Evolutionary conservation across 1,284 basidiomycete species (phyloP).

Genomic region (Waitea zeae): DNA sequence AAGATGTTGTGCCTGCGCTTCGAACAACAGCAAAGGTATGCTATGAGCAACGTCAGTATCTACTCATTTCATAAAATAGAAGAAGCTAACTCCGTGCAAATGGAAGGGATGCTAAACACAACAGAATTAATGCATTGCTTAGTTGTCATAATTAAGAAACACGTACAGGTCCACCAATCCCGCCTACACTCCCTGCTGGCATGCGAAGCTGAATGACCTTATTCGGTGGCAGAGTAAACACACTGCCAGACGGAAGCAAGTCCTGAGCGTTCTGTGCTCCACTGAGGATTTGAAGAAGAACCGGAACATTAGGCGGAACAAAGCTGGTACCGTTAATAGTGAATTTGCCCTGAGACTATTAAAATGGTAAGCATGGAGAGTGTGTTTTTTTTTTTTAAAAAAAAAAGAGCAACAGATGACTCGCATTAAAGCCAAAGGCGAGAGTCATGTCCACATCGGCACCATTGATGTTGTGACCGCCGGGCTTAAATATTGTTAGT

Average conservation of each 20-base stretch:
- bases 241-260: constrained; percentile 14
- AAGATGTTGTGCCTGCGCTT: constrained; percentile 9
- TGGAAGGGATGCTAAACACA: constrained; percentile 20
- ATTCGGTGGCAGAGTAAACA: constrained; percentile 13
- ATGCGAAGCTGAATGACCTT: constrained; percentile 18
- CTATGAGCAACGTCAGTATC: constrained; percentile 5
- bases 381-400: too few relatives aligned
- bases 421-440: constrained; percentile 9
- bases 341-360: constrained; percentile 10
- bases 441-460: constrained; percentile 14
- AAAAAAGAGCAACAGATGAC: constrained; percentile 1
- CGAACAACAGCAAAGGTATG: constrained; percentile 15
- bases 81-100: constrained; percentile 17
- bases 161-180: constrained; percentile 12
- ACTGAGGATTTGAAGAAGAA: constrained; percentile 20
- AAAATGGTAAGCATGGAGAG: constrained; percentile 1
- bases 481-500: constrained; percentile 12
- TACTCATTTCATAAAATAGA: not conserved
- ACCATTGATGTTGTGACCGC: constrained; percentile 10
- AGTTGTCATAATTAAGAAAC: not conserved
- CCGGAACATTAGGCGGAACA: constrained; percentile 13
- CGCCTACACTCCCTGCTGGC: constrained; percentile 9
- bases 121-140: not conserved
- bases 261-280: constrained; percentile 13
- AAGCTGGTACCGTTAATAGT: constrained; percentile 13